Percentiles rank a stretch among this genome's conserved stretches.
Evolutionary conservation across 75 land plant species (phyloP).

Genomic region (Pinus taeda): DNA sequence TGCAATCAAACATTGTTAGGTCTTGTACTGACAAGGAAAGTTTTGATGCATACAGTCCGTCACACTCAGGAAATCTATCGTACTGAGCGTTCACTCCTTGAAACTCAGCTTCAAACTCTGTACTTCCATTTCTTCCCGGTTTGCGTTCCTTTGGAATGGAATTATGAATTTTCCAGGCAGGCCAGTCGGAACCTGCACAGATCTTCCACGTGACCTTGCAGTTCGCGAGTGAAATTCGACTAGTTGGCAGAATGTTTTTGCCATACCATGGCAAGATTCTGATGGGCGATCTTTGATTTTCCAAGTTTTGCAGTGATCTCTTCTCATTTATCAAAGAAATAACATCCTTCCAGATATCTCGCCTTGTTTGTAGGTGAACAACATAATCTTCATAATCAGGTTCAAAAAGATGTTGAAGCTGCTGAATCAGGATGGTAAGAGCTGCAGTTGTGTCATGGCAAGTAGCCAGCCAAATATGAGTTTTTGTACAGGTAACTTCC

Average conservation of each 20-base stretch:
- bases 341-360: conserved; percentile 28
- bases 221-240: conserved; percentile 52
- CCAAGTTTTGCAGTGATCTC: conserved; percentile 37
- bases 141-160: conserved; percentile 6
- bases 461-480: no score
- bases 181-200: conserved; percentile 84
- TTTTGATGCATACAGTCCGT: conserved; percentile 57
- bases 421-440: conserved; percentile 5
- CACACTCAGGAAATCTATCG: conserved; percentile 56
- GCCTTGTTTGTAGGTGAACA: conserved; percentile 49
- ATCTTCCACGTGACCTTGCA: conserved; percentile 69
- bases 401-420: conserved; percentile 81
- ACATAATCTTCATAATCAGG: conserved; percentile 71
- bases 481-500: no score
- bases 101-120: conserved; percentile 57
- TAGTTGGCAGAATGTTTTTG: conserved; percentile 25
- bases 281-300: conserved; percentile 50
- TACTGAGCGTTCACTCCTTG: conserved; percentile 55
- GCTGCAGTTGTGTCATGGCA: no score
- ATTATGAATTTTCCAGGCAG: conserved; percentile 6
- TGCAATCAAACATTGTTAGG: conserved; percentile 66
- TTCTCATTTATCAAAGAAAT: conserved; percentile 52
- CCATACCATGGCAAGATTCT: background rate
- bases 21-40: conserved; percentile 60
- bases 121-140: conserved; percentile 39